A percentile compares a stretch with the other conserved stretches of the same genome.
Evolutionary conservation across 768 basidiomycete genomes (phyloP).

Genomic region (Agrocybe pediades): DNA sequence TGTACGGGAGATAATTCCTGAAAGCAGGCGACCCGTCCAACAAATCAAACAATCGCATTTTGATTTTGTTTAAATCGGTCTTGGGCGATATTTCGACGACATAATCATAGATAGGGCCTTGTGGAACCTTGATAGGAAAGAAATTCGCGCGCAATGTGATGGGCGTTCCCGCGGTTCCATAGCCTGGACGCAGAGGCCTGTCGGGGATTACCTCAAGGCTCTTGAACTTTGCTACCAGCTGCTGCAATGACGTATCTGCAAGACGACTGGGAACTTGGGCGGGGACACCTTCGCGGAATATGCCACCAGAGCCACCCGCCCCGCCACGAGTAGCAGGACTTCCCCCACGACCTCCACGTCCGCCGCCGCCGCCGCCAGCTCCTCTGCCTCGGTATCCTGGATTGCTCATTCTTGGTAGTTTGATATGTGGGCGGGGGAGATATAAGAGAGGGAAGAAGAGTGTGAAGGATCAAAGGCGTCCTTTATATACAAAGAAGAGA

Average conservation of each 20-base stretch:
- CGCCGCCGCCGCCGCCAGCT: conserved; percentile 21
- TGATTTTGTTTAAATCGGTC: conserved; percentile 44
- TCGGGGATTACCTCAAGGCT: conserved; percentile 30
- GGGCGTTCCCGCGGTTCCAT: conserved; percentile 48
- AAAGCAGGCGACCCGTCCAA: conserved; percentile 45
- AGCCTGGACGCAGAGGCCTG: conserved; percentile 58
- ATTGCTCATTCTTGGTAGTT: too few relatives aligned
- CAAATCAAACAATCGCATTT: conserved; percentile 54
- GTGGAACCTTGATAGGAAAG: conserved; percentile 53
- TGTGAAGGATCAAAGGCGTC: too few relatives aligned
- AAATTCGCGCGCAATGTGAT: conserved; percentile 64
- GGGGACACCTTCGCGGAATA: conserved; percentile 38
- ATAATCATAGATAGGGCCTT: conserved; percentile 57
- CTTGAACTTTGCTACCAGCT: conserved; percentile 42
- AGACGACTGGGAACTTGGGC: conserved; percentile 39
- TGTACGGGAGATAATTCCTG: conserved; percentile 36
- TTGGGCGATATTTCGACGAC: conserved; percentile 50
- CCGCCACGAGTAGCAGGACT: conserved; percentile 11
- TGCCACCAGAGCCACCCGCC: conserved; percentile 29
- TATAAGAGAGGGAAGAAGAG: too few relatives aligned
- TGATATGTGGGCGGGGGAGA: too few relatives aligned
- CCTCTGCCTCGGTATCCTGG: too few relatives aligned
- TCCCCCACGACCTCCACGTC: conserved; percentile 26
- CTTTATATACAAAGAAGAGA: too few relatives aligned
- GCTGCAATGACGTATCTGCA: conserved; percentile 29